Conservation (phyloP, 129 eudicot species). For the Flaveria bidentis region DNA sequence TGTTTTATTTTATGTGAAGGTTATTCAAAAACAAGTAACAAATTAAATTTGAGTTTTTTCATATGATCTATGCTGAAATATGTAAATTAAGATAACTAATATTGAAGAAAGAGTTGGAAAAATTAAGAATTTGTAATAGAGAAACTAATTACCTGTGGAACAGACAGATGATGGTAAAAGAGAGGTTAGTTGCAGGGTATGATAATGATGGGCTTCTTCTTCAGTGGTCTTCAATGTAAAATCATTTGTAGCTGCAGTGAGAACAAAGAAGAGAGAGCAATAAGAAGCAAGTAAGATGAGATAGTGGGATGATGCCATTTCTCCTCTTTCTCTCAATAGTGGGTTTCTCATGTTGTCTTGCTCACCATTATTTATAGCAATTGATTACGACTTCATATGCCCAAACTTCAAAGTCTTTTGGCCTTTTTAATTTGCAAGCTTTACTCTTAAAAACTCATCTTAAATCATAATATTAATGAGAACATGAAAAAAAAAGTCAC, state of each 20-base stretch:
- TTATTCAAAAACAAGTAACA: too few relatives aligned
- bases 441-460: background rate
- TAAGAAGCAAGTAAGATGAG: slow-evolving; percentile 23
- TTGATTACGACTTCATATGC: background rate
- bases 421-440: background rate
- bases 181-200: slow-evolving; percentile 25
- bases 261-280: slow-evolving; percentile 2
- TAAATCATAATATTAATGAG: background rate
- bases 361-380: slow-evolving; percentile 32
- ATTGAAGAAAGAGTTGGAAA: too few relatives aligned
- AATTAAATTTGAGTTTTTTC: too few relatives aligned
- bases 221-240: background rate
- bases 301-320: slow-evolving; percentile 32
- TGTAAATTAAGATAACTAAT: too few relatives aligned
- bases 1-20: too few relatives aligned
- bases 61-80: too few relatives aligned
- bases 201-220: slow-evolving; percentile 23
- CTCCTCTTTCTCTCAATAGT: slow-evolving; percentile 15
- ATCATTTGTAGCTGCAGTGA: slow-evolving; percentile 1
- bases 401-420: background rate
- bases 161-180: slow-evolving; percentile 34
- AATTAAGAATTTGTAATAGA: background rate
- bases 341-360: background rate
- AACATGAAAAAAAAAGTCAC: background rate
- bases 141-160: slow-evolving; percentile 18